Evolutionary conservation across 2,329 filamentous ascomycete genomes (phyloP), one percentile per base, ranked within the genome.

Genomic region (Apiospora marii): DNA sequence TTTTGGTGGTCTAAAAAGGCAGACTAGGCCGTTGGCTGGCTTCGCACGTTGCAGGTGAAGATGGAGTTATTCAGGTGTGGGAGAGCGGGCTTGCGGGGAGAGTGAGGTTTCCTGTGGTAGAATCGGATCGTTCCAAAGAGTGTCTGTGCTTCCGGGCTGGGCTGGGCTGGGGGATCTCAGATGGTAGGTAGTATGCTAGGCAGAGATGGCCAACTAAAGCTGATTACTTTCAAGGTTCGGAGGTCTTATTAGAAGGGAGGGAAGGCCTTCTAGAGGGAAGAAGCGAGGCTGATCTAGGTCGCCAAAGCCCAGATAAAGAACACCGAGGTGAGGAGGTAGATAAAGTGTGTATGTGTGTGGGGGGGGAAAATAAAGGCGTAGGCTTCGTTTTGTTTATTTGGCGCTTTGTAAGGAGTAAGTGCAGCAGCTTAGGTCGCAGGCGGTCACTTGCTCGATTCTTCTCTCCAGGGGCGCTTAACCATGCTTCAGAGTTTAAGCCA

Each of bases 11-110:
- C 58, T 64, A 41, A 64, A 41, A 64, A 41, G 41, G 14, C 34
- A 41, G 58, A 41, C 58, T 64, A 64, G 58, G 12, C 58, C 58
- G 58, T 64, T 64, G 58, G 58, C 58, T 64, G 58, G 58, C 58
- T 64, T 64, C 10, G 34, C 58, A 64, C 58, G 58, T 64, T 64
- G 34, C 58, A 64, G 58, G 58, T 64, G 58, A 64, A 41, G 34
- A 41, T n/a, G 58, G 58, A 64, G 30, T 41, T 64, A 37, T 64
- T 64, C 30, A 64, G 58, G 58, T 64, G 53, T 37, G 58, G 22
- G 16, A 64, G 30, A 13, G 34, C 58, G 58, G 34, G n/a, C 58
- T 64, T 64, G 58, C 58, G 58, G 58, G 58, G 53, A 53, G 53
- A 61, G 22, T 64, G 58, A 64, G 58, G 34, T 64, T 64, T 61